A percentile compares a stretch with the other conserved stretches of the same genome.
phyloP scores from a whole-genome alignment of 73 alveolate genomes.

The Breviolum minutum region DNA sequence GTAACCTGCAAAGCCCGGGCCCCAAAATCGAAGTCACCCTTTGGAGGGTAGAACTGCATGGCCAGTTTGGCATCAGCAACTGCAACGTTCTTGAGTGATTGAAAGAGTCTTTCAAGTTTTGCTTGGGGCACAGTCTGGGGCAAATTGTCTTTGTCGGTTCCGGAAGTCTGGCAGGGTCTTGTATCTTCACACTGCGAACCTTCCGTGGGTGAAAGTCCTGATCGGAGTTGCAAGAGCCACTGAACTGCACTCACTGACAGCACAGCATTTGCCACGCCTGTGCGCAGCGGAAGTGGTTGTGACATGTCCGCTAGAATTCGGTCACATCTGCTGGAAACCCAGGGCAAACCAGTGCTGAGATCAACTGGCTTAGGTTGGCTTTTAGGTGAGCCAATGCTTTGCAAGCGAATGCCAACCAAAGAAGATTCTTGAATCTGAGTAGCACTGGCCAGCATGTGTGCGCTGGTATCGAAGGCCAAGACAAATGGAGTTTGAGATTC shows the following conservation, averaged over 20 bases:
- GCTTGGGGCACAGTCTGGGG: background rate
- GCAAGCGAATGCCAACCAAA: conserved; percentile 60
- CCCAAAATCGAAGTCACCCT: conserved; percentile 77
- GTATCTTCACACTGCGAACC: background rate
- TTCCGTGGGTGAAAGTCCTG: background rate
- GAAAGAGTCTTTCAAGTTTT: conserved; percentile 38
- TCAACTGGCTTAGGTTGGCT: background rate
- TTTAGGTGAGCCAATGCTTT: background rate
- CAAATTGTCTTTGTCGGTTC: background rate
- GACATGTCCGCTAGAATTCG: conserved; percentile 89
- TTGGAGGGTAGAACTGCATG: conserved; percentile 93
- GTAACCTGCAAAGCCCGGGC: conserved; percentile 56
- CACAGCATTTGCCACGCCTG: conserved; percentile 51
- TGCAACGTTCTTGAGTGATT: conserved; percentile 39
- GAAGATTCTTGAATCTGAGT: conserved; percentile 39
- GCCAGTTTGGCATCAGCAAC: conserved; percentile 34
- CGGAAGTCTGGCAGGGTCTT: background rate
- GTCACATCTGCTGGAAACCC: conserved; percentile 53
- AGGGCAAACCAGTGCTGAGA: conserved; percentile 48
- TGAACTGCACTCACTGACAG: conserved; percentile 86
- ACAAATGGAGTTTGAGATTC: background rate
- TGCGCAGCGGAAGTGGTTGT: conserved; percentile 82
- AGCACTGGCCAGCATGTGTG: conserved; percentile 61
- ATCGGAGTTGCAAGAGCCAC: conserved; percentile 46
- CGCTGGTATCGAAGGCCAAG: conserved; percentile 72